phyloP scores from a whole-genome alignment of 164 flowering plant genomes.

The Stephania yunnanensis region DNA sequence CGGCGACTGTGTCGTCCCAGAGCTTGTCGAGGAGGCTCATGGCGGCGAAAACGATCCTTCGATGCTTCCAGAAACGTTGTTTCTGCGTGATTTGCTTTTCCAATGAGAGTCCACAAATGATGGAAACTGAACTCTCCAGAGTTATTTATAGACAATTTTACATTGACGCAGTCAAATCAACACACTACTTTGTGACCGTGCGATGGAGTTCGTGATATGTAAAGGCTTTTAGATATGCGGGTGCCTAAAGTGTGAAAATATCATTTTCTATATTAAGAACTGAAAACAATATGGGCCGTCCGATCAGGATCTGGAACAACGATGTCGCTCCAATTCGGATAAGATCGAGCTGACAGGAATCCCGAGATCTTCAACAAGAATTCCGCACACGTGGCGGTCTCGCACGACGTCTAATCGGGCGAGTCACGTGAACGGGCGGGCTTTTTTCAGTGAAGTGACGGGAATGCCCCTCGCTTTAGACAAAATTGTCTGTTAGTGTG shows the following conservation, averaged over 20 bases:
- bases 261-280: no score
- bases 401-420: neutral
- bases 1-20: conserved; percentile 97
- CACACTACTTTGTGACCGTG: no score
- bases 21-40: conserved; percentile 83
- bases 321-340: conserved; percentile 9
- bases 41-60: neutral
- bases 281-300: conserved; percentile 23
- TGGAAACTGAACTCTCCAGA: neutral
- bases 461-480: neutral
- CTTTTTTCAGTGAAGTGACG: neutral
- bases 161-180: no score
- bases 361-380: neutral
- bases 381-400: conserved; percentile 6
- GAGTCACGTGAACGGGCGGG: neutral
- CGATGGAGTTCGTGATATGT: no score
- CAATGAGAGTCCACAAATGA: neutral
- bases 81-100: neutral
- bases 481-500: neutral
- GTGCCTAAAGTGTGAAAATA: no score
- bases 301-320: conserved; percentile 11
- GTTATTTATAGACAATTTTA: conserved; percentile 15
- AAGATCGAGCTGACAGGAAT: conserved; percentile 14
- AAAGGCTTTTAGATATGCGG: no score
- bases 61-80: neutral